Base-by-base conservation (phyloP, 2,329 filamentous ascomycete genomes). In the Sporothrix luriei region DNA sequence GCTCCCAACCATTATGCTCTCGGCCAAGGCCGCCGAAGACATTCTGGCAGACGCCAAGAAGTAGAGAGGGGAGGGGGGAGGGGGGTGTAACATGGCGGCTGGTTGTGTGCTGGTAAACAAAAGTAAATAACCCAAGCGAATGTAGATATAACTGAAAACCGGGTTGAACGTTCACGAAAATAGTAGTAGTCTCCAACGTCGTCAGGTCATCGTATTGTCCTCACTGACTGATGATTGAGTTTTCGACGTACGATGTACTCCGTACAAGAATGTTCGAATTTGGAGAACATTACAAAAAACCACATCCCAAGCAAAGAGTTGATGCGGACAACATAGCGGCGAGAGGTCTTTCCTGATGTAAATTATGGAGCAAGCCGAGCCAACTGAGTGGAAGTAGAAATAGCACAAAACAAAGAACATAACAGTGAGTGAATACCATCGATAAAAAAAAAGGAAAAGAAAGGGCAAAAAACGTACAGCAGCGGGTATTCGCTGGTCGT, bases 1-100 rank as follows among this genome's bases (percentile, higher is more conserved):
- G 80, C 71, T 84, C 3, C 80, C 84, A 3, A 83, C 81, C 0
- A 85, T 84, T 73, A 84, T 87, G 79, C 79, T 59, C 26, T 69
- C 66, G 6, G 85, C 87, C 78, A 88, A 87, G 79, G 85, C 85
- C 1, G 83, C 84, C 7, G 85, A 86, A 76, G 82, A 81, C n/a
- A 86, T 88, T 19, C 54, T 74, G 24, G 71, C 69, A 4, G 69
- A 71, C 21, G 71, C 69, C 4, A 70, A 70, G 57, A 68, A 65
- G n/a, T 59, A 59, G n/a, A 21, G 49, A 52, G 49, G 24, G 55
- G 10, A 29, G 2, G n/a, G n/a, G 13, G 49, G 26, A 21, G 24
- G 55, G 10, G 55, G 2, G n/a, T 10, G 16, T 9, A 6, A 6
- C 9, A 11, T 1, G 16, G 19, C 29, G 6, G 19, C 2, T 1